Evolutionary conservation across 2,329 filamentous ascomycete species (phyloP).

Genomic region (Stemphylium beticola): DNA sequence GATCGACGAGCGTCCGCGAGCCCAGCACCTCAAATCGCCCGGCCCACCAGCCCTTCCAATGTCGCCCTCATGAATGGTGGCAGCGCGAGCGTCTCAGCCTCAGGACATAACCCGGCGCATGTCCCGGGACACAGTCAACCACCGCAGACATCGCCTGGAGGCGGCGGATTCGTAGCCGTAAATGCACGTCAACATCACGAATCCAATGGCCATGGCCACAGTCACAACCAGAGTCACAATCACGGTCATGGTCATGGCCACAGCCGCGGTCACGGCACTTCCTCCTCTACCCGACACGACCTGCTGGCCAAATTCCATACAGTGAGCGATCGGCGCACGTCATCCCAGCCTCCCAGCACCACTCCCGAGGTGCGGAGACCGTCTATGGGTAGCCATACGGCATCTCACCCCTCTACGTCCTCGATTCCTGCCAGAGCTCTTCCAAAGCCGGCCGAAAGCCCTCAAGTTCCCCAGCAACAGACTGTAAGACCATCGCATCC

Average conservation of each 20-base stretch:
- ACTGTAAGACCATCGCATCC: slow-evolving; percentile 31
- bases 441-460: slow-evolving; percentile 31
- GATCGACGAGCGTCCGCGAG: slow-evolving; percentile 64
- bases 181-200: slow-evolving; percentile 57
- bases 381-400: slow-evolving; percentile 34
- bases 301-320: slow-evolving; percentile 69
- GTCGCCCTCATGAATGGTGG: slow-evolving; percentile 52
- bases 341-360: slow-evolving; percentile 36
- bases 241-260: slow-evolving; percentile 31
- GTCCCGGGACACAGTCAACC: slow-evolving; percentile 5
- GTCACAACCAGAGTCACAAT: slow-evolving; percentile 17
- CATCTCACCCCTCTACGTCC: slow-evolving; percentile 38
- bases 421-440: slow-evolving; percentile 35
- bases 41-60: slow-evolving; percentile 49
- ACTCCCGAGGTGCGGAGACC: slow-evolving; percentile 32
- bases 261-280: slow-evolving; percentile 55
- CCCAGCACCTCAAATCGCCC: slow-evolving; percentile 39
- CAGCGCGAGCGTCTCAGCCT: slow-evolving; percentile 27
- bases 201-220: slow-evolving; percentile 27
- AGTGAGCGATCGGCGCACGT: slow-evolving; percentile 57
- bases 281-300: slow-evolving; percentile 63
- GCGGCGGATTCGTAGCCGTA: slow-evolving; percentile 64
- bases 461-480: slow-evolving; percentile 21
- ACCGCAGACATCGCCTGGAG: slow-evolving; percentile 47
- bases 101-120: slow-evolving; percentile 12